Percentiles rank a stretch among this genome's conserved stretches.
Evolutionary conservation across 345 rosid species (phyloP).

Genomic region (Rhodamnia rubescens): DNA sequence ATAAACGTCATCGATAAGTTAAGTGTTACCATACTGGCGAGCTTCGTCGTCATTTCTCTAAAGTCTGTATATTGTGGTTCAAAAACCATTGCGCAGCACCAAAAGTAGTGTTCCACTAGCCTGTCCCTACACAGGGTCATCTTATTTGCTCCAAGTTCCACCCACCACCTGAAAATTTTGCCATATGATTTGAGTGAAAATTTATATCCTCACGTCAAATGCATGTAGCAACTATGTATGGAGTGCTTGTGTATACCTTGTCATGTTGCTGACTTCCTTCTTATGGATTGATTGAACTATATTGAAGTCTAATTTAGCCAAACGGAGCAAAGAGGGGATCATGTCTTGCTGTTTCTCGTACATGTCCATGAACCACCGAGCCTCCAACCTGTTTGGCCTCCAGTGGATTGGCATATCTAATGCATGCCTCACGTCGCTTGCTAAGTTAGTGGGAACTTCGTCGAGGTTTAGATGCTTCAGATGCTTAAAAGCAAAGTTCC

Average conservation of each 20-base stretch:
- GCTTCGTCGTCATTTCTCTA: background rate
- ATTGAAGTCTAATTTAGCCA: slow-evolving; percentile 12
- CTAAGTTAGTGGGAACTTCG: background rate
- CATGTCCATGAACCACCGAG: slow-evolving; percentile 4
- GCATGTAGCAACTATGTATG: background rate
- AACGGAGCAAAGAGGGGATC: background rate
- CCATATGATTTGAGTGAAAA: background rate
- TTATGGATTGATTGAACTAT: background rate
- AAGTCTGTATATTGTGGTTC: background rate
- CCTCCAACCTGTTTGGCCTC: slow-evolving; percentile 7
- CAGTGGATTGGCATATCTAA: slow-evolving; percentile 7
- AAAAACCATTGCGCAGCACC: background rate
- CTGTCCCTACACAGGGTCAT: slow-evolving; percentile 1
- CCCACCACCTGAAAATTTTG: slow-evolving; percentile 3
- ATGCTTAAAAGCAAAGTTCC: background rate
- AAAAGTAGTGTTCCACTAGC: background rate
- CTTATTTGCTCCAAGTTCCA: background rate
- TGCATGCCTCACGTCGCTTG: background rate
- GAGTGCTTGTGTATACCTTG: background rate
- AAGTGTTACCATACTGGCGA: background rate
- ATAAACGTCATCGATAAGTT: background rate
- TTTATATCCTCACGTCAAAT: background rate
- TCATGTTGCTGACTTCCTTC: background rate
- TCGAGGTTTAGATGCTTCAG: background rate
- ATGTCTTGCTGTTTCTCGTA: background rate